Conservation (phyloP, 305 asterid genomes). For the Nicotiana rustica region DNA sequence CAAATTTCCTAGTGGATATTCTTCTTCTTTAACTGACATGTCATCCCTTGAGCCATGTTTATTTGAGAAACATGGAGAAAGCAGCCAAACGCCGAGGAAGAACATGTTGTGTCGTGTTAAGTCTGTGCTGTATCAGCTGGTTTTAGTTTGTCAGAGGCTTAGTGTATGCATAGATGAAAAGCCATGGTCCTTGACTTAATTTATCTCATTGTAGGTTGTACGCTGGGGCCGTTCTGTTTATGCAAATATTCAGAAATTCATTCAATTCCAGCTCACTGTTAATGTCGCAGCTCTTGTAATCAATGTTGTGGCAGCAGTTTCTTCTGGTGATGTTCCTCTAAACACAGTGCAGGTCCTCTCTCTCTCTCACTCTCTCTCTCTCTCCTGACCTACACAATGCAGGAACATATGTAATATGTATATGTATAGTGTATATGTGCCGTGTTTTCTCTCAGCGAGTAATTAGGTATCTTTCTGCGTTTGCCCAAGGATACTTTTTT, state of each 20-base stretch:
- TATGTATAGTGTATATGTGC: background rate
- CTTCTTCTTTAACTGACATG: background rate
- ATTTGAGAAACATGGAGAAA: slow-evolving; percentile 22
- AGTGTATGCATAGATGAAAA: slow-evolving; percentile 16
- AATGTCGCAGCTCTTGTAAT: slow-evolving; percentile 93
- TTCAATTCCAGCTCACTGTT: slow-evolving; percentile 98
- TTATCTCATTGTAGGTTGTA: slow-evolving; percentile 71
- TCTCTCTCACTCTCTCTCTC: slow-evolving; percentile 34
- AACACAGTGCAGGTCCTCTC: slow-evolving; percentile 86
- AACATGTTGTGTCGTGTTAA: slow-evolving; percentile 7
- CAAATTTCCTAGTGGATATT: slow-evolving; percentile 25
- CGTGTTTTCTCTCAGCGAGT: background rate
- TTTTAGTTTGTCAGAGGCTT: background rate
- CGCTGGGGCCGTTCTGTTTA: slow-evolving; percentile 99
- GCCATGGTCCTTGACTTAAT: slow-evolving; percentile 29
- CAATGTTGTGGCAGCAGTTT: slow-evolving; percentile 88
- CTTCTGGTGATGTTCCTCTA: slow-evolving; percentile 92
- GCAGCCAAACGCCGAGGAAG: slow-evolving; percentile 12
- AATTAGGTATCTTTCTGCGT: slow-evolving; percentile 1
- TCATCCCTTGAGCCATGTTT: background rate
- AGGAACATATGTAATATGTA: slow-evolving; percentile 8
- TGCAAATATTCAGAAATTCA: slow-evolving; percentile 94
- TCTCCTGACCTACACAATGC: background rate
- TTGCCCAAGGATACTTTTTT: background rate
- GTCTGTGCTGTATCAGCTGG: slow-evolving; percentile 22